phyloP scores from a whole-genome alignment of 148 eudicot genomes.

The Selenicereus undatus region DNA sequence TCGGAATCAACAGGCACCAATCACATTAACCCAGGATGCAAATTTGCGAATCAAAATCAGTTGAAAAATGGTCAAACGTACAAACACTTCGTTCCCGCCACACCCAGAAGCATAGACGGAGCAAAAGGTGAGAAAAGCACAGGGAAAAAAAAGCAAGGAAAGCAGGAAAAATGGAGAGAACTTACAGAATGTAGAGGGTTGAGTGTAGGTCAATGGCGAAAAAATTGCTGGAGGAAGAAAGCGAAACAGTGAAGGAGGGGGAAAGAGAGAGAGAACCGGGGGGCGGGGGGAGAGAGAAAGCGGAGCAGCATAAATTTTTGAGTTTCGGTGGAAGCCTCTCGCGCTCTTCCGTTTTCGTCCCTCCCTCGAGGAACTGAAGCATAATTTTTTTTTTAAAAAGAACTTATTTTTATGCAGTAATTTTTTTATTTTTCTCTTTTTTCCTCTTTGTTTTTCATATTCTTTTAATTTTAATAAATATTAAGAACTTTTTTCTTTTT shows the following conservation, averaged over 20 bases:
- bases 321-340: constrained; percentile 22
- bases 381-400: too few species aligned
- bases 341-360: constrained; percentile 17
- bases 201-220: not conserved
- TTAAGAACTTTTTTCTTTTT: too few species aligned
- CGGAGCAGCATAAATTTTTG: constrained; percentile 16
- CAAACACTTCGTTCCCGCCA: constrained; percentile 26
- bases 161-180: not conserved
- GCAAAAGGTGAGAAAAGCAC: not conserved
- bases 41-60: not conserved
- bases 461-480: too few species aligned
- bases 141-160: not conserved
- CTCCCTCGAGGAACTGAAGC: not conserved
- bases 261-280: not conserved
- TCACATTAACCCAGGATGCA: constrained; percentile 13
- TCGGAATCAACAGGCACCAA: not conserved
- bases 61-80: not conserved
- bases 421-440: too few species aligned
- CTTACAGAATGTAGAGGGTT: constrained; percentile 27
- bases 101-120: constrained; percentile 12
- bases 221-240: not conserved
- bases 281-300: not conserved
- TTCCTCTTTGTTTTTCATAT: too few species aligned
- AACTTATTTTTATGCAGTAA: too few species aligned
- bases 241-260: not conserved